phyloP scores from a whole-genome alignment of 352 stramenopile species.

The Pythium aphanidermatum region DNA sequence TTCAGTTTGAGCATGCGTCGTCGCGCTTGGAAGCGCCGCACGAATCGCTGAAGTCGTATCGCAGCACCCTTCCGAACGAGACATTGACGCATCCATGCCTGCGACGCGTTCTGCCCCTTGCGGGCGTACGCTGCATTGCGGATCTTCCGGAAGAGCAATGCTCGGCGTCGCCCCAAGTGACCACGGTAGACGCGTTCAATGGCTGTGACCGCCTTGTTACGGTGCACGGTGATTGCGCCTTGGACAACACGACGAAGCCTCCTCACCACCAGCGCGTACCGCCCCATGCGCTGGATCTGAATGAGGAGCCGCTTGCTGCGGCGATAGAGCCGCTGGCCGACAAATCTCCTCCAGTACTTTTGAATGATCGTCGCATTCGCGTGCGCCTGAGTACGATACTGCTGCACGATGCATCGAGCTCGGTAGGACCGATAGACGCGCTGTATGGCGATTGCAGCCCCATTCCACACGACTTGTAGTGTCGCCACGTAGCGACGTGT shows the following conservation, averaged over 20 bases:
- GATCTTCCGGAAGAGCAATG: constrained; percentile 61
- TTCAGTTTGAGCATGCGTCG: constrained; percentile 36
- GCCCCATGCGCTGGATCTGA: constrained; percentile 29
- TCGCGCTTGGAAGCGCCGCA: constrained; percentile 32
- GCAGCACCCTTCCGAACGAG: constrained; percentile 41
- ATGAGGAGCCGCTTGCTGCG: constrained; percentile 26
- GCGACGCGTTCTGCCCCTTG: constrained; percentile 45
- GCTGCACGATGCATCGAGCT: constrained; percentile 20
- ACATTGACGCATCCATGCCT: constrained; percentile 39
- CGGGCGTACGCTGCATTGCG: constrained; percentile 36
- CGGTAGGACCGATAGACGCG: constrained; percentile 33
- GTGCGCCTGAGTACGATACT: constrained; percentile 24
- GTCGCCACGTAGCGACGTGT: constrained; percentile 22
- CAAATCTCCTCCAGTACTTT: constrained; percentile 30
- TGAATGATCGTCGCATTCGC: constrained; percentile 29
- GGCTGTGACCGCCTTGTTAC: constrained; percentile 17
- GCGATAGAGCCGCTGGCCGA: constrained; percentile 18
- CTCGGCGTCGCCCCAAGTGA: constrained; percentile 39
- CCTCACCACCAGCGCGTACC: constrained; percentile 29
- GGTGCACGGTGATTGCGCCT: constrained; percentile 23
- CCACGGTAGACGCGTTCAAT: constrained; percentile 52
- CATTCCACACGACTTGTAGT: constrained; percentile 26
- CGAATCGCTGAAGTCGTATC: constrained; percentile 43
- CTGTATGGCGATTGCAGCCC: constrained; percentile 31
- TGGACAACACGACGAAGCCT: constrained; percentile 22